Base-by-base conservation (phyloP, 805 yeast species). In the Saccharomycopsis sp. region DNA sequence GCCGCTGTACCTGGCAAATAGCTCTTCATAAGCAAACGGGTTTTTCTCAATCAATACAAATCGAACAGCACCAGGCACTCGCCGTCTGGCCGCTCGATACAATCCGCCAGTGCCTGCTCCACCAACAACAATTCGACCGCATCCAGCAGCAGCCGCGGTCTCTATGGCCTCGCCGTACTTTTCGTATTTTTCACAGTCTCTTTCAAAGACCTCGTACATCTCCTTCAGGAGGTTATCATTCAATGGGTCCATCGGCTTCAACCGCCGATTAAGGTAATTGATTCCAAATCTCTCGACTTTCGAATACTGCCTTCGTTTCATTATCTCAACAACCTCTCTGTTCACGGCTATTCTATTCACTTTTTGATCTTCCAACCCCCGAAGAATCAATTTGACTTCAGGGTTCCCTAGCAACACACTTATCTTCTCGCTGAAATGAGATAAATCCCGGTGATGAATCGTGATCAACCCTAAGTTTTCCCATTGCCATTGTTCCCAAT, bases 31-130 rank as follows among this genome's bases (percentile, higher is more conserved):
- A 4, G 89, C 89, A 14, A 72, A 72, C 4, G 74, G 67, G 57
- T 85, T 85, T 55, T 80, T 84, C 57, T 89, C 96, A 13, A 87
- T 62, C 11, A 1, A 93, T 86, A 16, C 70, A 64, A 2, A 81
- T 58, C n/a, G 54, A 1, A 77, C 53, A 2, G 79, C 74, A 4
- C 62, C 56, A 24, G 72, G 62, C 0, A 74, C 65, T 17, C n/a
- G n/a, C n/a, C n/a, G n/a, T n/a, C n/a, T n/a, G n/a, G n/a, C n/a
- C n/a, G 71, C 65, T 36, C 79, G 79, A 2, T 88, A 78, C 23
- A 89, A 61, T 0, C 90, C 89, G 1, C 97, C 97, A 37, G 87
- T 65, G 1, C 97, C 97, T 0, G 96, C 93, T 0, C 97, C 97
- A 2, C 83, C 78, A 2, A 89, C 71, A 3, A 83, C 69, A 31